These are phyloP conservation scores for Auriscalpium orientale DNA, from an alignment of 768 basidiomycete species.

Conservation along the genomic window DNA sequence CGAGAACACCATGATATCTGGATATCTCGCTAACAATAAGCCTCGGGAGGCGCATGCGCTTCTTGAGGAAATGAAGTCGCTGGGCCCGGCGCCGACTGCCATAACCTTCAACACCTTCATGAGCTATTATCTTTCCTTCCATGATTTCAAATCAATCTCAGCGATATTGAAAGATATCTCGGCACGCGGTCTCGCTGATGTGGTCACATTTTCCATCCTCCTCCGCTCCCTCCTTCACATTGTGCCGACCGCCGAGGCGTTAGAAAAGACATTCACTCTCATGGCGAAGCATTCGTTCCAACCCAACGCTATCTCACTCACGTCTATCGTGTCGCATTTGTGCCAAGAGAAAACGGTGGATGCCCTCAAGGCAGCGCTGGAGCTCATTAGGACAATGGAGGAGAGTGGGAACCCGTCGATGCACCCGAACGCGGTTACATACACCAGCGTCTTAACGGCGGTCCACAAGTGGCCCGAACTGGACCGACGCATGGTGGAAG, in stretches of 20 bases:
- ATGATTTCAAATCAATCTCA: conserved; percentile 57
- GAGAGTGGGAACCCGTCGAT: conserved; percentile 29
- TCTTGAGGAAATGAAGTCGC: conserved; percentile 29
- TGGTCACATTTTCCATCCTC: conserved; percentile 82
- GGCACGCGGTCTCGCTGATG: conserved; percentile 49
- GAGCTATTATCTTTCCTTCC: conserved; percentile 51
- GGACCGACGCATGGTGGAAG: conserved; percentile 34
- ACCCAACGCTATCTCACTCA: conserved; percentile 72
- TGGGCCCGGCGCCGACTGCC: conserved; percentile 61
- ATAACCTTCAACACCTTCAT: conserved; percentile 80
- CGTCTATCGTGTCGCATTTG: conserved; percentile 71
- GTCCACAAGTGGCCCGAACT: conserved; percentile 56
- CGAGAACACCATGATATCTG: conserved; percentile 72
- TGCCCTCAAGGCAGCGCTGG: conserved; percentile 54
- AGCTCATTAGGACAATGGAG: conserved; percentile 76
- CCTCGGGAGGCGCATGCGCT: conserved; percentile 29
- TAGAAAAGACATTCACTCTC: conserved; percentile 51
- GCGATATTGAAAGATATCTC: conserved; percentile 50
- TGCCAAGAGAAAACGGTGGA: conserved; percentile 47
- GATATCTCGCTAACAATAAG: conserved; percentile 40
- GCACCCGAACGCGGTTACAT: conserved; percentile 72
- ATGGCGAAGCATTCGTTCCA: conserved; percentile 73
- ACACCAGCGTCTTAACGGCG: conserved; percentile 70
- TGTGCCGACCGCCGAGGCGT: conserved; percentile 54
- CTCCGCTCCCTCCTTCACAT: conserved; percentile 69